These are phyloP conservation scores for Apiotrichum mycotoxinovorans DNA, from an alignment of 1,284 basidiomycete species.

Conservation along the genomic window DNA sequence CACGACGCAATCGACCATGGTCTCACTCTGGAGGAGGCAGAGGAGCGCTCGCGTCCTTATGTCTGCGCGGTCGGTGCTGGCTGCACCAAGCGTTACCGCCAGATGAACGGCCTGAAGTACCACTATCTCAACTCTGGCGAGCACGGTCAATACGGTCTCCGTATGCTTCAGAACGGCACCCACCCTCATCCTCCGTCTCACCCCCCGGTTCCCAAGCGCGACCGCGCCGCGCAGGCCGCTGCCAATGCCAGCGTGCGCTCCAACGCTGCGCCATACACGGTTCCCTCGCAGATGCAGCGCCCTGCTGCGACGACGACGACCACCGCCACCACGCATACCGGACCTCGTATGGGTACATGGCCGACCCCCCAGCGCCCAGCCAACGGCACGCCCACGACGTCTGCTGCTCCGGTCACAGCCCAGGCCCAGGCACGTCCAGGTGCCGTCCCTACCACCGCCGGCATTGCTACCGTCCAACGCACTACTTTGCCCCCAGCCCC, in stretches of 20 bases:
- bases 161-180: slow-evolving; percentile 75
- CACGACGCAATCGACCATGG: slow-evolving; percentile 63
- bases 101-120: slow-evolving; percentile 91
- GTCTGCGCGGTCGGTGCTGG: slow-evolving; percentile 80
- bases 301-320: neutral
- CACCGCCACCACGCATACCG: neutral
- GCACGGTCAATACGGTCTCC: slow-evolving; percentile 81
- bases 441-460: neutral
- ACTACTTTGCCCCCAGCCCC: slow-evolving; percentile 4
- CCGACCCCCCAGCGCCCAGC: slow-evolving; percentile 11
- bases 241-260: slow-evolving; percentile 11
- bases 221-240: slow-evolving; percentile 12
- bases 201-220: slow-evolving; percentile 25
- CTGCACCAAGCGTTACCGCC: slow-evolving; percentile 92
- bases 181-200: slow-evolving; percentile 54
- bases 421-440: neutral
- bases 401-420: neutral
- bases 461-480: neutral
- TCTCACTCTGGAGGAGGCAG: slow-evolving; percentile 76
- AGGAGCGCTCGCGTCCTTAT: slow-evolving; percentile 73
- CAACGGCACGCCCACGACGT: neutral
- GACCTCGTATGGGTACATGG: slow-evolving; percentile 27
- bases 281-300: slow-evolving; percentile 18
- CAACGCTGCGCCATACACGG: slow-evolving; percentile 28
- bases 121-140: slow-evolving; percentile 97